These are phyloP conservation scores for Ceratocystis papillata DNA, from an alignment of 2,329 filamentous ascomycete genomes.

Conservation along the genomic window DNA sequence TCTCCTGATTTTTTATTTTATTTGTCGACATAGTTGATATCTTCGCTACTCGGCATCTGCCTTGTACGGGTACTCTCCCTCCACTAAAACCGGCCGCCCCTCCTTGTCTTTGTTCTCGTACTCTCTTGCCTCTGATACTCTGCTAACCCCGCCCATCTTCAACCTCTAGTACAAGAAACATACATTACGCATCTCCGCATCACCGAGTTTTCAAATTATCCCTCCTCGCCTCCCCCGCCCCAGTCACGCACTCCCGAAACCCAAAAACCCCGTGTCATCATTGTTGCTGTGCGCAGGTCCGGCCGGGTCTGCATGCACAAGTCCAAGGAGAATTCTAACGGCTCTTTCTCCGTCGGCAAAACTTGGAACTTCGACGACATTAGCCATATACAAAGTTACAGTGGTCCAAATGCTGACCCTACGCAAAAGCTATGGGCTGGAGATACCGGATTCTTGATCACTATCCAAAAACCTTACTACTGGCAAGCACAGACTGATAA, in stretches of 20 bases:
- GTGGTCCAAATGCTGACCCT: constrained; percentile 46
- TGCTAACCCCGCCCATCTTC: constrained; percentile 13
- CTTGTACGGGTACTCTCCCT: background rate
- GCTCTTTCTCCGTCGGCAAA: constrained; percentile 93
- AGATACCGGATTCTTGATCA: constrained; percentile 75
- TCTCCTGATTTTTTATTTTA: background rate
- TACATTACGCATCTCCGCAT: constrained; percentile 97
- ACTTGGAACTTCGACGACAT: constrained; percentile 96
- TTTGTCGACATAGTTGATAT: background rate
- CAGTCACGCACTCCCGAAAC: constrained; percentile 56
- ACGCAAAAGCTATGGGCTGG: constrained; percentile 66
- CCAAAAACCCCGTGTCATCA: constrained; percentile 84
- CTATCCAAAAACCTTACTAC: constrained; percentile 87
- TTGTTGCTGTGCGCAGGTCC: constrained; percentile 84
- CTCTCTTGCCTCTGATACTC: constrained; percentile 23
- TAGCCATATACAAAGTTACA: constrained; percentile 70
- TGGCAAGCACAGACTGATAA: constrained; percentile 90
- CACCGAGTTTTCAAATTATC: constrained; percentile 72
- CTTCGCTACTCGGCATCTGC: background rate
- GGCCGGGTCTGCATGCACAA: constrained; percentile 94
- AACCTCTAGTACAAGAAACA: constrained; percentile 60
- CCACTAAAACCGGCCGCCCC: background rate
- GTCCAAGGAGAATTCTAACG: constrained; percentile 87
- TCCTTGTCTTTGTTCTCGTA: constrained; percentile 21
- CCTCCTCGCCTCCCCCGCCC: constrained; percentile 73